Base-by-base conservation (phyloP, 257 asterid species). In the Vinca minor region DNA sequence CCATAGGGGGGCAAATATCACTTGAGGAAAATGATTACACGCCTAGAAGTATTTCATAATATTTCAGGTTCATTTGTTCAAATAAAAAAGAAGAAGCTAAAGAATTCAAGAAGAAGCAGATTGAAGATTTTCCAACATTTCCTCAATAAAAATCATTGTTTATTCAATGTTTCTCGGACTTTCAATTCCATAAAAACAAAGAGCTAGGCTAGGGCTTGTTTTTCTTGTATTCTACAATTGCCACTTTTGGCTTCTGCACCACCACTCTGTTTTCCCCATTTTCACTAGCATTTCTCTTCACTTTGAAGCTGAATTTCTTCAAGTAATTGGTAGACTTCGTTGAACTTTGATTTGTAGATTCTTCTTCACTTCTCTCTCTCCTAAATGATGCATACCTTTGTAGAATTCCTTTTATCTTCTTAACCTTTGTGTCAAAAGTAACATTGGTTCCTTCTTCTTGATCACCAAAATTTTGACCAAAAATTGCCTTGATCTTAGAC, bases 371-470 rank as follows among this genome's bases (percentile, higher is more conserved):
- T 13, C 63, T 71, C 45, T 68, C 79, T 52, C 68, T 79, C 52
- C 90, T 74, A 60, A 82, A 81, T 3, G 87, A 78, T 17, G 88
- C 79, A 69, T 79, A 84, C 73, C 61, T 84, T 52, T 66, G 60
- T 23, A 86, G 32, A 23, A 83, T 59, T 23, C 84, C 90, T 59
- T 79, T 87, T 1, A 89, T 64, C 70, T 71, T 83, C 69, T 74
- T 68, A 36, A 77, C 70, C 73, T 68, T 77, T 34, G 76, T 81
- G 41, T 62, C 79, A 55, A 46, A 70, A 10, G 4, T 60, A 8
- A 1, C 67, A 13, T 58, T 50, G 1, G 1, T 61, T 73, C 36
- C 65, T 64, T 49, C 60, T 5, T 25, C 50, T 49, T 70, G 42
- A 63, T 48, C 54, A 34, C 25, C 53, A 15, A n/a, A n/a, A n/a